phyloP scores from a whole-genome alignment of 2,329 filamentous ascomycete genomes.

The Dactylellina haptotyla region DNA sequence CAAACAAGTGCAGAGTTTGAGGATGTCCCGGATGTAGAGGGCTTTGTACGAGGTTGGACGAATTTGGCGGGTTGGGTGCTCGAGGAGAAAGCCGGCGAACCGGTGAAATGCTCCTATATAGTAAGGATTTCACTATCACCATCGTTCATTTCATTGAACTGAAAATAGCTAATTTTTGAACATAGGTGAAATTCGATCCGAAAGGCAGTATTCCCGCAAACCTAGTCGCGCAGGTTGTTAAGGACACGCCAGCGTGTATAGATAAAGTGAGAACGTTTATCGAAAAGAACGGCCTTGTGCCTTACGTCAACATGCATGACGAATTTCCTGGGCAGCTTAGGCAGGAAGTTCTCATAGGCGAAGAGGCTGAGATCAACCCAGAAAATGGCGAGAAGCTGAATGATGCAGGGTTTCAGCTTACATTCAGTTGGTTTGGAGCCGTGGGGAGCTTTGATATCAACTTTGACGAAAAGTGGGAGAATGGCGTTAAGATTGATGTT shows the following conservation, averaged over 20 bases:
- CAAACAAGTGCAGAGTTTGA: slow-evolving; percentile 48
- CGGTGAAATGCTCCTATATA: slow-evolving; percentile 42
- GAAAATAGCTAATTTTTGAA: background rate
- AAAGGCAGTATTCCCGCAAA: slow-evolving; percentile 36
- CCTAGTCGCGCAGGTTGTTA: slow-evolving; percentile 24
- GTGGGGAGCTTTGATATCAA: slow-evolving; percentile 39
- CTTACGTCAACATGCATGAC: slow-evolving; percentile 35
- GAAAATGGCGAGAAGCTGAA: slow-evolving; percentile 23
- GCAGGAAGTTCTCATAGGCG: slow-evolving; percentile 16
- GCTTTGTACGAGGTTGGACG: slow-evolving; percentile 37
- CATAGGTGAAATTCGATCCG: slow-evolving; percentile 49
- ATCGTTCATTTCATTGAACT: background rate
- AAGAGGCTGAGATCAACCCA: slow-evolving; percentile 26
- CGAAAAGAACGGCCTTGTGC: slow-evolving; percentile 37
- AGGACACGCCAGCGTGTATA: slow-evolving; percentile 41
- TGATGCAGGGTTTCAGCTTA: slow-evolving; percentile 19
- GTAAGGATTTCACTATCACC: too few species aligned
- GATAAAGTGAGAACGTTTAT: slow-evolving; percentile 28
- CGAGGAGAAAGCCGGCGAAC: slow-evolving; percentile 28
- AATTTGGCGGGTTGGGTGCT: slow-evolving; percentile 39
- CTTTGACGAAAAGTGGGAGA: slow-evolving; percentile 40
- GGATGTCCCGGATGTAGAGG: slow-evolving; percentile 31
- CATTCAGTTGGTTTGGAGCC: slow-evolving; percentile 46
- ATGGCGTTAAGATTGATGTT: slow-evolving; percentile 39
- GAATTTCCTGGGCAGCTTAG: slow-evolving; percentile 41